Percentiles rank a stretch among this genome's conserved stretches.
Evolutionary conservation across 495 filamentous ascomycete species (phyloP).

Genomic region (Neurospora pannonica): DNA sequence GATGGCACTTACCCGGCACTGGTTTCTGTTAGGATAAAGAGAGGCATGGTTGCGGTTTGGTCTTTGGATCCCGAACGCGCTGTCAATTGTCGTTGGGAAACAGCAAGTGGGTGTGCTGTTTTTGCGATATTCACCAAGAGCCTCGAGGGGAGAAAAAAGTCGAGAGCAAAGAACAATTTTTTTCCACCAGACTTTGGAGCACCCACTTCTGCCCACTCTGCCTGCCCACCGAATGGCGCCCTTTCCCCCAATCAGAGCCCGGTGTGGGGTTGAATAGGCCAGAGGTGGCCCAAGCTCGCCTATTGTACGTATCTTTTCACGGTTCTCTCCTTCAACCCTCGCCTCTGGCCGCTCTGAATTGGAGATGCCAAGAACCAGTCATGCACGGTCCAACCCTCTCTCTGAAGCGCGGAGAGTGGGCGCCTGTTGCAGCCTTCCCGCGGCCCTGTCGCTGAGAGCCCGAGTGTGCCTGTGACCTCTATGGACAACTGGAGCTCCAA

Average conservation of each 20-base stretch:
- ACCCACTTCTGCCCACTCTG: neutral
- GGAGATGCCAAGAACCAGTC: neutral
- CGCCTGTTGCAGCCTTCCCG: neutral
- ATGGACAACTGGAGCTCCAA: neutral
- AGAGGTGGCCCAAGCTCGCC: neutral
- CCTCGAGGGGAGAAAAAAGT: slow-evolving; percentile 22
- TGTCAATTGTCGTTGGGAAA: slow-evolving; percentile 20
- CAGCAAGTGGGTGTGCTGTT: slow-evolving; percentile 20
- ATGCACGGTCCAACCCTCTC: neutral
- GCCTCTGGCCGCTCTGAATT: neutral
- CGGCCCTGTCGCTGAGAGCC: neutral
- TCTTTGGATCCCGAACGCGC: slow-evolving; percentile 13
- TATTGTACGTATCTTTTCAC: neutral
- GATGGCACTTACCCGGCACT: slow-evolving; percentile 58
- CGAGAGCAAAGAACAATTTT: slow-evolving; percentile 23
- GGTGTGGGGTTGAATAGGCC: neutral
- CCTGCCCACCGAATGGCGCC: neutral
- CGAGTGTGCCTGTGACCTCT: neutral
- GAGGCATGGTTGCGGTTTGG: slow-evolving; percentile 46
- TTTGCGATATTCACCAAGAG: slow-evolving; percentile 13
- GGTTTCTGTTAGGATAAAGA: slow-evolving; percentile 83
- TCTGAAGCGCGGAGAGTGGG: neutral
- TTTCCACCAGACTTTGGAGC: slow-evolving; percentile 19
- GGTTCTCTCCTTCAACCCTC: neutral
- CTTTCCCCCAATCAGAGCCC: neutral